Percentiles rank a stretch among this genome's conserved stretches.
phyloP scores from a whole-genome alignment of 495 filamentous ascomycete genomes.

The Aspergillus wentii region DNA sequence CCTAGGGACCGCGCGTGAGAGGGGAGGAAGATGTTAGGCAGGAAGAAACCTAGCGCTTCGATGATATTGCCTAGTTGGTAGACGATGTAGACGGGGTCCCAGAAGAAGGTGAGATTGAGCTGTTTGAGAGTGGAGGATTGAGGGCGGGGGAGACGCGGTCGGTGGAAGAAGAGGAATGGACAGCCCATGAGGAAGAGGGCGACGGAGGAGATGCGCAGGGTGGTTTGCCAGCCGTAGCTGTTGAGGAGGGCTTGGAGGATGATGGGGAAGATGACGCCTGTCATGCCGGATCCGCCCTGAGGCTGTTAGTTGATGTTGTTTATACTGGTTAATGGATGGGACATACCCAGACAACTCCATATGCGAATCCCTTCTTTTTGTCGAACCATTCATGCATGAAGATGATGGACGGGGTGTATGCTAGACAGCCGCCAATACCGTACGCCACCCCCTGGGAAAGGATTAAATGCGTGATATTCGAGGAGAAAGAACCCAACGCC shows the following conservation, averaged over 20 bases:
- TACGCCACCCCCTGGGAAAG: slow-evolving; percentile 40
- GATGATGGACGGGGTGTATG: slow-evolving; percentile 34
- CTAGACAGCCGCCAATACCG: slow-evolving; percentile 31
- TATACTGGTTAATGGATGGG: neutral
- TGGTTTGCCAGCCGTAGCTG: slow-evolving; percentile 47
- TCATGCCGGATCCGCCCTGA: slow-evolving; percentile 37
- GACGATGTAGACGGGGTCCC: slow-evolving; percentile 33
- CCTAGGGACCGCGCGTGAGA: slow-evolving; percentile 42
- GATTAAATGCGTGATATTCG: slow-evolving; percentile 29
- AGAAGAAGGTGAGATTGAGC: slow-evolving; percentile 35
- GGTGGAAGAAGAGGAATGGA: slow-evolving; percentile 51
- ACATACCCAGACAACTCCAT: slow-evolving; percentile 33
- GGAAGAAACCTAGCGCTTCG: slow-evolving; percentile 53
- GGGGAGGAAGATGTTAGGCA: slow-evolving; percentile 54
- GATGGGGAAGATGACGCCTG: slow-evolving; percentile 42
- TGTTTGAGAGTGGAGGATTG: neutral
- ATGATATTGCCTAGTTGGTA: slow-evolving; percentile 46
- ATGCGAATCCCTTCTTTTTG: slow-evolving; percentile 33
- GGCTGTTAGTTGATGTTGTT: neutral
- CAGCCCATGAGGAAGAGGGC: slow-evolving; percentile 38
- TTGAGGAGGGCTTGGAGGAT: slow-evolving; percentile 45
- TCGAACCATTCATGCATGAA: slow-evolving; percentile 47
- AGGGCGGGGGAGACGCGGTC: slow-evolving; percentile 41
- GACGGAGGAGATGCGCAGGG: slow-evolving; percentile 43
- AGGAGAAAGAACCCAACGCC: slow-evolving; percentile 31